Percentiles rank a stretch among this genome's conserved stretches.
Evolutionary conservation across 192 early-diverging fungal species (phyloP).

Genomic region (Nowakowskiella sp.): DNA sequence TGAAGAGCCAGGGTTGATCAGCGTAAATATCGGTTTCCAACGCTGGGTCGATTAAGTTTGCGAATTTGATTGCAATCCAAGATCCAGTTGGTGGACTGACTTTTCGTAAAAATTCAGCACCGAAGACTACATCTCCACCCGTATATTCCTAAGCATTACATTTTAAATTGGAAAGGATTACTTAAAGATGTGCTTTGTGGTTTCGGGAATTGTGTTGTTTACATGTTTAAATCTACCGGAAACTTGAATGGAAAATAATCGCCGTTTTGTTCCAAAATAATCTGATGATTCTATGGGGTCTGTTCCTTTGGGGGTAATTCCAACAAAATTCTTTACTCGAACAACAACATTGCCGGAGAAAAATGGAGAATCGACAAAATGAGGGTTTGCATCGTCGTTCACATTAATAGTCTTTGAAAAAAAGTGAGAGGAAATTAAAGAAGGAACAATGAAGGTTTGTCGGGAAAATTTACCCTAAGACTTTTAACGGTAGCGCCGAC

Average conservation of each 20-base stretch:
- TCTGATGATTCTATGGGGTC: constrained; percentile 17
- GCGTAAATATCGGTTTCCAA: constrained; percentile 59
- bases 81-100: constrained; percentile 58
- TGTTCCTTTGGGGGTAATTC: constrained; percentile 35
- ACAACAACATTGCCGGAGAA: constrained; percentile 61
- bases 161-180: no score
- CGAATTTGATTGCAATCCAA: constrained; percentile 64
- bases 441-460: not conserved
- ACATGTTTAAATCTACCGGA: constrained; percentile 64
- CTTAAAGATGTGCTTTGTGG: not conserved
- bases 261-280: constrained; percentile 53
- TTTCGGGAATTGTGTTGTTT: constrained; percentile 5
- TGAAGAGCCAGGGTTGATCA: constrained; percentile 65
- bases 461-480: constrained; percentile 18
- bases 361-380: constrained; percentile 51
- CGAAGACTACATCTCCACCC: constrained; percentile 66
- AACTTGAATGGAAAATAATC: constrained; percentile 65
- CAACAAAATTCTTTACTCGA: constrained; percentile 59
- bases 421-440: not conserved
- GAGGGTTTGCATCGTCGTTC: constrained; percentile 59
- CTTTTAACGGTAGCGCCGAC: constrained; percentile 34
- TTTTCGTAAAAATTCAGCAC: constrained; percentile 65
- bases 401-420: constrained; percentile 22
- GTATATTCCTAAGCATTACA: constrained; percentile 43
- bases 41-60: constrained; percentile 68